Conservation (phyloP, 1,284 basidiomycete species). For the Puccinia coronata region DNA sequence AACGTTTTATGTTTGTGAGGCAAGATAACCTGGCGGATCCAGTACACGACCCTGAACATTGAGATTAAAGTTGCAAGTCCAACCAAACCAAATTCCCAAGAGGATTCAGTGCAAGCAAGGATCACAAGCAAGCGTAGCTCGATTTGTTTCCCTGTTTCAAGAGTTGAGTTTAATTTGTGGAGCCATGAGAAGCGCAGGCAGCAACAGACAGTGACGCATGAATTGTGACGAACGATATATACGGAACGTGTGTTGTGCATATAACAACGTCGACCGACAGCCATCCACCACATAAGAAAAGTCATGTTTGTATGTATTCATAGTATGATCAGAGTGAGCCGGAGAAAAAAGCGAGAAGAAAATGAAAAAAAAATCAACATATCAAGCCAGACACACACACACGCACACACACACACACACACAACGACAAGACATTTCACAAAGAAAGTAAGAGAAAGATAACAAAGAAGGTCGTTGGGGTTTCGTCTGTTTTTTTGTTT, state of each 20-base stretch:
- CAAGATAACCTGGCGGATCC: too few species aligned
- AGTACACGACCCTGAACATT: too few species aligned
- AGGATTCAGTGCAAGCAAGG: too few species aligned
- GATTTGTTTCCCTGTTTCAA: too few species aligned
- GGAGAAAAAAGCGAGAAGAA: not conserved
- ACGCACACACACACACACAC: not conserved
- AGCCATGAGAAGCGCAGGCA: too few species aligned
- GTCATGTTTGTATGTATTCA: too few species aligned
- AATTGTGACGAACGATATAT: not conserved
- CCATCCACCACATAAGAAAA: not conserved
- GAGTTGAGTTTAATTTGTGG: too few species aligned
- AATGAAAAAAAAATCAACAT: not conserved
- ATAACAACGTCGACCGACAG: not conserved
- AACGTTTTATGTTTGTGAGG: too few species aligned
- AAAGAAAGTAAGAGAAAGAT: not conserved
- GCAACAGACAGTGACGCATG: too few species aligned
- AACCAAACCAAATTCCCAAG: too few species aligned
- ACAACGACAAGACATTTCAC: not conserved
- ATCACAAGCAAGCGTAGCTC: too few species aligned
- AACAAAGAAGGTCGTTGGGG: not conserved
- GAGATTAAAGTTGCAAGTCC: too few species aligned
- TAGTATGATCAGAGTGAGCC: not conserved
- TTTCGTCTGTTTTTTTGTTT: not conserved
- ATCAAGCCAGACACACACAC: not conserved
- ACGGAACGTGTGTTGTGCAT: not conserved